Conservation (phyloP, 148 eudicot genomes). For the Euryodendron excelsum region DNA sequence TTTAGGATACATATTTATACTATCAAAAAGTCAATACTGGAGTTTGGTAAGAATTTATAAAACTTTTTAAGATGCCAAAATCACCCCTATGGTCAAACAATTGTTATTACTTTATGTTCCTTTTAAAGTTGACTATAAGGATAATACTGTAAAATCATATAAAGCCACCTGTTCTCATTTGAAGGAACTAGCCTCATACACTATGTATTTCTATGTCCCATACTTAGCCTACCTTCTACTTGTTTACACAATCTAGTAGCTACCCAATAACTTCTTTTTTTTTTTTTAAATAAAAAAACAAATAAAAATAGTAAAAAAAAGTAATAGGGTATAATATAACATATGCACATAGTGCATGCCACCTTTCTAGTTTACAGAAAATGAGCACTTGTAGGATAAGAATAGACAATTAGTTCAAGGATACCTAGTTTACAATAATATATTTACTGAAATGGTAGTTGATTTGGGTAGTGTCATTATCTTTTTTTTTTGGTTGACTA, state of each 20-base stretch:
- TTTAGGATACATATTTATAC: too few relatives aligned
- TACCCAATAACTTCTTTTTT: neutral
- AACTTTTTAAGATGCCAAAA: too few relatives aligned
- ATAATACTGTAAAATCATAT: too few relatives aligned
- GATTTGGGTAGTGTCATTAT: neutral
- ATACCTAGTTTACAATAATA: neutral
- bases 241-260: neutral
- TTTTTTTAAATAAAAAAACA: too few relatives aligned
- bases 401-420: neutral
- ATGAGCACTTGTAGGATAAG: neutral
- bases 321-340: neutral
- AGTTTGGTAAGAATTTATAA: too few relatives aligned
- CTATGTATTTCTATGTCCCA: neutral
- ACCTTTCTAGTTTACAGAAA: too few relatives aligned
- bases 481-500: neutral
- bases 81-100: neutral
- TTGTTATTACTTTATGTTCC: neutral
- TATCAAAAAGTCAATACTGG: too few relatives aligned
- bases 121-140: neutral
- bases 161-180: neutral
- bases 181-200: neutral
- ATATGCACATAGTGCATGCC: too few relatives aligned
- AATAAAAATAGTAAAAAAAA: neutral
- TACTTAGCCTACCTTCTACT: neutral
- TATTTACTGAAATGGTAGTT: neutral